Evolutionary conservation across 768 basidiomycete genomes (phyloP).

Genomic region (Suillus hirtellus): DNA sequence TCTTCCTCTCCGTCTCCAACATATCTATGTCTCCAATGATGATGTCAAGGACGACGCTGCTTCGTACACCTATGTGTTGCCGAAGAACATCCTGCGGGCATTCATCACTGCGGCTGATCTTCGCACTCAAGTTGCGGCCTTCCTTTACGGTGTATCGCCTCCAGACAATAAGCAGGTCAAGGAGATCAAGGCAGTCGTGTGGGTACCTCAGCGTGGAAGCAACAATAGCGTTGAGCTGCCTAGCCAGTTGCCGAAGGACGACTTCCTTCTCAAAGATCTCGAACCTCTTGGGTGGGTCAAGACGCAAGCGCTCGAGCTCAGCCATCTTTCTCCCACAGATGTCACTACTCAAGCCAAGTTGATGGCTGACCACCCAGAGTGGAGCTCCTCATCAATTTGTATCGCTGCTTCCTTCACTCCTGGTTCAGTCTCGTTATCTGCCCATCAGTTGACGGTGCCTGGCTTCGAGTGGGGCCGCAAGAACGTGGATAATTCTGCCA

Average conservation of each 20-base stretch:
- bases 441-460: conserved; percentile 85
- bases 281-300: conserved; percentile 97
- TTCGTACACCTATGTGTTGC: conserved; percentile 92
- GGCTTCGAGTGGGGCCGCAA: conserved; percentile 99
- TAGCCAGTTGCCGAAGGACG: conserved; percentile 86
- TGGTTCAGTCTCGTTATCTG: conserved; percentile 93
- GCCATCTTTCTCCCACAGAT: conserved; percentile 90
- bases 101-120: conserved; percentile 94
- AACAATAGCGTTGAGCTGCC: conserved; percentile 95
- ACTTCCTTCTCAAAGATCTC: conserved; percentile 91
- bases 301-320: conserved; percentile 91
- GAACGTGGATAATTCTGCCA: conserved; percentile 81
- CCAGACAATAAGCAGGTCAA: conserved; percentile 98
- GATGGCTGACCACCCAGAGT: conserved; percentile 96
- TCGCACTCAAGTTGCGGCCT: conserved; percentile 94
- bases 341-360: conserved; percentile 93
- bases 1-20: conserved; percentile 91
- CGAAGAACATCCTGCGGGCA: conserved; percentile 93
- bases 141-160: conserved; percentile 89
- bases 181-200: conserved; percentile 97
- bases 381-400: conserved; percentile 92
- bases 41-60: conserved; percentile 98
- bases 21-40: conserved; percentile 99
- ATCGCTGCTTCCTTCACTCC: conserved; percentile 96
- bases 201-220: conserved; percentile 96